phyloP scores from a whole-genome alignment of 2,329 filamentous ascomycete genomes.

The Harringtonia lauricola region DNA sequence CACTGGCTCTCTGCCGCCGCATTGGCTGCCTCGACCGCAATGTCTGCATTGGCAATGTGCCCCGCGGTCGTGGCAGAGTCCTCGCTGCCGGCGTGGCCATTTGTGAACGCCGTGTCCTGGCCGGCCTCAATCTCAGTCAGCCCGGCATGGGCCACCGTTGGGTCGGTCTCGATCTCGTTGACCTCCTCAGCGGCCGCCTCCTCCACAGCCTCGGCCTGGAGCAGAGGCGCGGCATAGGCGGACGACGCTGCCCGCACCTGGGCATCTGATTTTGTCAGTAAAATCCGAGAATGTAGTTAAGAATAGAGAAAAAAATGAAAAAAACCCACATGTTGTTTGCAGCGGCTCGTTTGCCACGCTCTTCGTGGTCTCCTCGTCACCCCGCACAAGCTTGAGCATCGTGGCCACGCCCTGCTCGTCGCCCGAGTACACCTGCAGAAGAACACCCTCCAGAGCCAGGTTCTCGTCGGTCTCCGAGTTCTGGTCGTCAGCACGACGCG shows the following conservation, averaged over 20 bases:
- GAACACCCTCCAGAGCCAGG: slow-evolving; percentile 68
- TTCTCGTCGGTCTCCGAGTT: slow-evolving; percentile 59
- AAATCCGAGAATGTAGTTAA: too few relatives aligned
- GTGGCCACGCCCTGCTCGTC: slow-evolving; percentile 63
- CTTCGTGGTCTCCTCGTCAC: slow-evolving; percentile 53
- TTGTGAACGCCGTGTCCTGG: slow-evolving; percentile 6
- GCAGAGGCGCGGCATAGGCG: slow-evolving; percentile 37
- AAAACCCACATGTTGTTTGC: slow-evolving; percentile 57
- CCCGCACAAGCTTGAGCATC: slow-evolving; percentile 68
- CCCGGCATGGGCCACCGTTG: slow-evolving; percentile 54
- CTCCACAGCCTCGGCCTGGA: slow-evolving; percentile 23
- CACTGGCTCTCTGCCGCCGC: slow-evolving; percentile 55
- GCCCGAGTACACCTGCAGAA: slow-evolving; percentile 69
- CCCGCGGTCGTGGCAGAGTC: slow-evolving; percentile 8
- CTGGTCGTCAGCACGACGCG: slow-evolving; percentile 59
- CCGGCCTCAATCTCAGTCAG: slow-evolving; percentile 53
- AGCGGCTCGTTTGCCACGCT: slow-evolving; percentile 55
- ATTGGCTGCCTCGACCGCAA: slow-evolving; percentile 43
- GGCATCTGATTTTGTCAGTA: slow-evolving; percentile 29
- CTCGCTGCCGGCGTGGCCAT: slow-evolving; percentile 3
- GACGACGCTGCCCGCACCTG: slow-evolving; percentile 45
- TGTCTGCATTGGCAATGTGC: slow-evolving; percentile 35
- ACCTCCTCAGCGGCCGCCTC: slow-evolving; percentile 16
- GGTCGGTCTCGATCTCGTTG: slow-evolving; percentile 41
- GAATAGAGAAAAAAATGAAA: not conserved